phyloP scores from a whole-genome alignment of 2,329 filamentous ascomycete genomes.

The Anthostomella pinea region DNA sequence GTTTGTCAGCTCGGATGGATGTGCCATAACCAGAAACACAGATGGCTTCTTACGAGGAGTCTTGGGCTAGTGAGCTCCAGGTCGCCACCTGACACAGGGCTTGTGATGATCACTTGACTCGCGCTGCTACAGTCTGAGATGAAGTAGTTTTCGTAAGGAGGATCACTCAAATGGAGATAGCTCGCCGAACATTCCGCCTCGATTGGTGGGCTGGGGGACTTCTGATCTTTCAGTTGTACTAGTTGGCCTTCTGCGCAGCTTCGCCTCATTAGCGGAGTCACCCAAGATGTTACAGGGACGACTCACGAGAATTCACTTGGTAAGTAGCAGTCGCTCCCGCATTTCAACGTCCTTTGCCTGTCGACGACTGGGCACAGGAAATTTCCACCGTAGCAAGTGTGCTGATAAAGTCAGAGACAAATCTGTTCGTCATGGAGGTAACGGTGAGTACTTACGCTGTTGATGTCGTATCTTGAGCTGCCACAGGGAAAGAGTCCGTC shows the following conservation, averaged over 20 bases:
- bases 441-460: slow-evolving; percentile 16
- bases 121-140: slow-evolving; percentile 61
- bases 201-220: slow-evolving; percentile 11
- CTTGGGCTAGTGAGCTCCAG: slow-evolving; percentile 54
- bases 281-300: background rate
- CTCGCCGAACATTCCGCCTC: slow-evolving; percentile 13
- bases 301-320: slow-evolving; percentile 25
- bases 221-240: slow-evolving; percentile 6
- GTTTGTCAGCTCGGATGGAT: background rate
- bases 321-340: slow-evolving; percentile 27
- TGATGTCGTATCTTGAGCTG: slow-evolving; percentile 9
- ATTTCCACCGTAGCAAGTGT: slow-evolving; percentile 26
- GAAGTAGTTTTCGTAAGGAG: slow-evolving; percentile 63
- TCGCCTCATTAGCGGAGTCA: too few relatives aligned
- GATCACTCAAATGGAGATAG: slow-evolving; percentile 44
- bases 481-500: background rate
- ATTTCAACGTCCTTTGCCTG: slow-evolving; percentile 25
- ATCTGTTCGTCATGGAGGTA: background rate
- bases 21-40: background rate
- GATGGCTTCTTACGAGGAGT: slow-evolving; percentile 41
- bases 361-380: slow-evolving; percentile 30
- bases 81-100: slow-evolving; percentile 51
- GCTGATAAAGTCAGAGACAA: slow-evolving; percentile 9
- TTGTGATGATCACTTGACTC: slow-evolving; percentile 60
- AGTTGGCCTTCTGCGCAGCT: too few relatives aligned